Base-by-base conservation (phyloP, 495 filamentous ascomycete genomes). In the Penicillium maclennaniae region DNA sequence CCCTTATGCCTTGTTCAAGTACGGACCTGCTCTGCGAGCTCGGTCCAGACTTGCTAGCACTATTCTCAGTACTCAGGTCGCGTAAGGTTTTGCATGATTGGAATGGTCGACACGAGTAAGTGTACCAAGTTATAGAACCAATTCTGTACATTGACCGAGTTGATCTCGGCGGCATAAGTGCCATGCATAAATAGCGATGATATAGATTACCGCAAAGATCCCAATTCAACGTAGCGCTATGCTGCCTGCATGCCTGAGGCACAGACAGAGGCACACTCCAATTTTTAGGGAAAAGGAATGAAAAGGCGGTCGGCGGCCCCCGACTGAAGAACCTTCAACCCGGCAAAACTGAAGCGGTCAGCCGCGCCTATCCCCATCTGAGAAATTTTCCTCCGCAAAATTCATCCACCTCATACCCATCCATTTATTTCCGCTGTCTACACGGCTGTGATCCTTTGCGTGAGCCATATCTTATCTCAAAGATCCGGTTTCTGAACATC, bases 371-470 rank as follows among this genome's bases (percentile, higher is more conserved):
- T 34, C 47, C 26, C 34, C 44, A 19, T 54, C 43, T 45, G 48
- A 37, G 42, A 27, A 60, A 58, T 62, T 51, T 56, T 60, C 58
- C 38, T 38, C 28, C 43, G 17, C 9, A 34, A 4, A 57, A 38
- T 53, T 43, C 39, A 51, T 49, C 38, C n/a, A 31, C 47, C 27
- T 48, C 45, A 51, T 20, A 16, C n/a, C 50, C 58, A 51, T 27
- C 41, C 27, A 17, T 21, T 36, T 37, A 31, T 40, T 25, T 60
- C 43, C 49, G 47, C 52, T 58, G 56, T 57, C 58, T 46, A 56
- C 48, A 59, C 61, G 71, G 71, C 71, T 62, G 69, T 72, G 71
- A 74, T 72, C 71, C 71, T 65, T 65, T 64, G 71, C 59, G 71
- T 71, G 70, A 73, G 70, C 70, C 70, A 61, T 60, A 69, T 69